phyloP scores from a whole-genome alignment of 1,284 basidiomycete genomes.

The Salmacisia buchloeana region DNA sequence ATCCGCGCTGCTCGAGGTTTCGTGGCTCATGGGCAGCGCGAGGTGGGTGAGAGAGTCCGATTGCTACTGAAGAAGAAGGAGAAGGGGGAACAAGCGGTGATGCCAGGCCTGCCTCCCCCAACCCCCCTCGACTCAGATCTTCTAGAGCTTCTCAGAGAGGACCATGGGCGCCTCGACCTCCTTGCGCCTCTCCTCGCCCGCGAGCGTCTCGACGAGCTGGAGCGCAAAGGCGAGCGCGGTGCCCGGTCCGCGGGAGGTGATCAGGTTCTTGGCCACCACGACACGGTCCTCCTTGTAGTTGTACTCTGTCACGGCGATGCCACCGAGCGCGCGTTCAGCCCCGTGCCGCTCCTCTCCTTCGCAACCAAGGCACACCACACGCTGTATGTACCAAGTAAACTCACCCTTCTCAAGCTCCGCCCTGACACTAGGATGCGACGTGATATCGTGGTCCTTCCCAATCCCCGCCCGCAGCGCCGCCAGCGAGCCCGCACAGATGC shows the following conservation, averaged over 20 bases:
- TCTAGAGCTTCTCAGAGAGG: slow-evolving; percentile 18
- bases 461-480: slow-evolving; percentile 65
- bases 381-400: slow-evolving; percentile 19
- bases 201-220: slow-evolving; percentile 64
- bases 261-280: slow-evolving; percentile 63
- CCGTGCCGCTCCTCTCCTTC: neutral
- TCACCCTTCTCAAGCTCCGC: slow-evolving; percentile 60
- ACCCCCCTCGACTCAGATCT: too few relatives aligned
- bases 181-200: slow-evolving; percentile 63
- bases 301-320: slow-evolving; percentile 57
- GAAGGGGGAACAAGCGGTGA: too few relatives aligned
- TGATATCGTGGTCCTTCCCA: slow-evolving; percentile 58
- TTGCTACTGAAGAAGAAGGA: too few relatives aligned
- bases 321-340: slow-evolving; percentile 3
- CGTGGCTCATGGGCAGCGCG: too few relatives aligned
- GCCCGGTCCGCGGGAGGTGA: slow-evolving; percentile 78
- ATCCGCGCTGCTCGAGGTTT: too few relatives aligned
- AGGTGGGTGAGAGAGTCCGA: too few relatives aligned
- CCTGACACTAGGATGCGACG: slow-evolving; percentile 74
- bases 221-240: slow-evolving; percentile 73
- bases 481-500: slow-evolving; percentile 55
- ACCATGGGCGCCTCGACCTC: slow-evolving; percentile 70
- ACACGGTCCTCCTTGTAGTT: slow-evolving; percentile 72
- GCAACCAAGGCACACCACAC: neutral
- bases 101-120: too few relatives aligned